Conservation (phyloP, 371 early-diverging fungal genomes). For the Mortierella sp. region DNA sequence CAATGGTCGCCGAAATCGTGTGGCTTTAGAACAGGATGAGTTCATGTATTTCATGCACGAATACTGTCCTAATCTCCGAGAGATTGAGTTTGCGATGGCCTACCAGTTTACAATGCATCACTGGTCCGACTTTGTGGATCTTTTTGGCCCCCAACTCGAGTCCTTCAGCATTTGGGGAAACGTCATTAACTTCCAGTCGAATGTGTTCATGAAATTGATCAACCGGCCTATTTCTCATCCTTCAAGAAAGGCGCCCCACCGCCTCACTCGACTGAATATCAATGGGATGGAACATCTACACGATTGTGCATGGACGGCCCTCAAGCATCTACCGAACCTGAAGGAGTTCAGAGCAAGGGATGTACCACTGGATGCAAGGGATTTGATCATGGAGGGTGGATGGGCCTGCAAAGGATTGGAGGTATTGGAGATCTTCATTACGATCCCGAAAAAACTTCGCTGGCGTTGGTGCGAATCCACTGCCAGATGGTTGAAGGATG, state of each 20-base stretch:
- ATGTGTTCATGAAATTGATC: slow-evolving; percentile 2
- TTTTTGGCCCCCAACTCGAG: slow-evolving; percentile 15
- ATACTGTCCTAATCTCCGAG: slow-evolving; percentile 15
- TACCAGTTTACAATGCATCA: background rate
- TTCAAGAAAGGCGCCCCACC: background rate
- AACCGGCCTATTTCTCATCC: slow-evolving; percentile 4
- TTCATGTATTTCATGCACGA: slow-evolving; percentile 7
- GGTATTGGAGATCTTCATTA: slow-evolving; percentile 15
- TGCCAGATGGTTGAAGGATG: background rate
- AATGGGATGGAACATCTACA: background rate
- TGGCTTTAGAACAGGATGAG: background rate
- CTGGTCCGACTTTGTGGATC: slow-evolving; percentile 5
- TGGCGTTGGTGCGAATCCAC: background rate
- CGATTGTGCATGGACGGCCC: slow-evolving; percentile 1
- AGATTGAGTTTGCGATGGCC: slow-evolving; percentile 18
- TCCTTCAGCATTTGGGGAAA: slow-evolving; percentile 10
- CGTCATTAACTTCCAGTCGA: background rate
- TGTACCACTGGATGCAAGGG: slow-evolving; percentile 21
- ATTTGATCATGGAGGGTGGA: slow-evolving; percentile 13
- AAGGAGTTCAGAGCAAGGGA: slow-evolving; percentile 14
- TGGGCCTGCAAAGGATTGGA: slow-evolving; percentile 31
- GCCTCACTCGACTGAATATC: slow-evolving; percentile 18
- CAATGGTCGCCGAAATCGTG: background rate
- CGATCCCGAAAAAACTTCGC: slow-evolving; percentile 10
- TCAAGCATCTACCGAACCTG: slow-evolving; percentile 12